Evolutionary conservation across 257 asterid species (phyloP).

Genomic region (Solanum ossicruentum): DNA sequence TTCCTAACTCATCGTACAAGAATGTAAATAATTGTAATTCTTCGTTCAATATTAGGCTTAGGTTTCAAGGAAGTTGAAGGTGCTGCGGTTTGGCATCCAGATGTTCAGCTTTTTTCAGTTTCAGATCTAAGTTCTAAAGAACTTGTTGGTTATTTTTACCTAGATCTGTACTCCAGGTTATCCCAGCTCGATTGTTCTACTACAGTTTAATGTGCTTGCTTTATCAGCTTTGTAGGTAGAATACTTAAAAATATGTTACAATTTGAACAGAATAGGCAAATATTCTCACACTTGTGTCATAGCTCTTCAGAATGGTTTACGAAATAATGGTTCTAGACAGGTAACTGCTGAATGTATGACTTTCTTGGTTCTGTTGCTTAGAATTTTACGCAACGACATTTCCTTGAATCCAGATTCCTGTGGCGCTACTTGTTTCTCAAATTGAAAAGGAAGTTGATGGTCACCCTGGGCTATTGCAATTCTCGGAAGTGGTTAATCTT

Average conservation of each 20-base stretch:
- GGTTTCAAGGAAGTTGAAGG: conserved; percentile 62
- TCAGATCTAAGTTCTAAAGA: conserved; percentile 70
- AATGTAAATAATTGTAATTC: neutral
- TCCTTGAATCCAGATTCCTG: conserved; percentile 53
- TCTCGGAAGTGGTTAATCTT: conserved; percentile 79
- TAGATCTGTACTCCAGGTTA: conserved; percentile 80
- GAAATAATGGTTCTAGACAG: conserved; percentile 40
- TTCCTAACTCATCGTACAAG: neutral
- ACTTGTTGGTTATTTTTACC: conserved; percentile 75
- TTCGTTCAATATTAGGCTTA: conserved; percentile 40
- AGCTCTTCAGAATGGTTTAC: conserved; percentile 77
- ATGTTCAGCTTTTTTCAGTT: conserved; percentile 73
- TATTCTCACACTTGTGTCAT: conserved; percentile 84
- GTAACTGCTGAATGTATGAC: conserved; percentile 19
- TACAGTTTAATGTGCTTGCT: neutral
- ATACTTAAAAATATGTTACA: conserved; percentile 9
- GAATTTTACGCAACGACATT: neutral
- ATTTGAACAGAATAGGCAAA: conserved; percentile 67
- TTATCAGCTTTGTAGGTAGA: neutral
- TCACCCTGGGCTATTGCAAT: conserved; percentile 58
- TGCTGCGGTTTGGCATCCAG: conserved; percentile 78
- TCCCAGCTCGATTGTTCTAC: neutral
- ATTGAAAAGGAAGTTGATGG: conserved; percentile 65
- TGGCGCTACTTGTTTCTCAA: conserved; percentile 72
- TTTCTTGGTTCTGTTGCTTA: neutral